Percentiles rank a stretch among this genome's conserved stretches.
These are phyloP conservation scores for Daldinia eschscholtzii DNA, from an alignment of 2,329 filamentous ascomycete genomes.

Conservation along the genomic window DNA sequence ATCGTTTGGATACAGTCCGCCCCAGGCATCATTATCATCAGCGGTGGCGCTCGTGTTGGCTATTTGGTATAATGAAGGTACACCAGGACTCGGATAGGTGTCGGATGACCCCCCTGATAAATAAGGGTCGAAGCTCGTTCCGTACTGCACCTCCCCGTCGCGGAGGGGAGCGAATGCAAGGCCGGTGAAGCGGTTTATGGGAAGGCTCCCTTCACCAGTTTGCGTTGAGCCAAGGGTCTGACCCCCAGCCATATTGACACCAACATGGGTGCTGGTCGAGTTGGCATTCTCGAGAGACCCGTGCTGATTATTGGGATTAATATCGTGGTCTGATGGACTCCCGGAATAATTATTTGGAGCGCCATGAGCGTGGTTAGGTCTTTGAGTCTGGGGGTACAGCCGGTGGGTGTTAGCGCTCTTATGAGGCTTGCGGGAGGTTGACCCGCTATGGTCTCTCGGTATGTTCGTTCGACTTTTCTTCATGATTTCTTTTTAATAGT, in stretches of 20 bases:
- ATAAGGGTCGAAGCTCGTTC: background rate
- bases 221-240: background rate
- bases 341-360: background rate
- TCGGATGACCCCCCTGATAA: background rate
- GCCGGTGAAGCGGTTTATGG: no score
- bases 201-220: background rate
- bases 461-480: background rate
- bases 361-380: background rate
- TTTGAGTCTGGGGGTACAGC: background rate
- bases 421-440: slow-evolving; percentile 1
- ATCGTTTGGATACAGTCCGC: background rate
- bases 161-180: background rate
- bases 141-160: background rate
- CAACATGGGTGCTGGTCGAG: background rate
- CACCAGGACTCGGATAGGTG: background rate
- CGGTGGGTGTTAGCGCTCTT: background rate
- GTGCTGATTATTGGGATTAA: background rate
- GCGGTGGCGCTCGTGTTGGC: background rate
- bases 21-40: no score
- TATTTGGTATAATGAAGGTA: background rate
- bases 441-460: background rate
- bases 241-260: background rate
- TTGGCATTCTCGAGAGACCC: background rate
- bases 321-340: background rate
- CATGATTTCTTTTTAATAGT: slow-evolving; percentile 7